These are phyloP conservation scores for Globisporangium lucens DNA, from an alignment of 352 stramenopile genomes.

Conservation along the genomic window DNA sequence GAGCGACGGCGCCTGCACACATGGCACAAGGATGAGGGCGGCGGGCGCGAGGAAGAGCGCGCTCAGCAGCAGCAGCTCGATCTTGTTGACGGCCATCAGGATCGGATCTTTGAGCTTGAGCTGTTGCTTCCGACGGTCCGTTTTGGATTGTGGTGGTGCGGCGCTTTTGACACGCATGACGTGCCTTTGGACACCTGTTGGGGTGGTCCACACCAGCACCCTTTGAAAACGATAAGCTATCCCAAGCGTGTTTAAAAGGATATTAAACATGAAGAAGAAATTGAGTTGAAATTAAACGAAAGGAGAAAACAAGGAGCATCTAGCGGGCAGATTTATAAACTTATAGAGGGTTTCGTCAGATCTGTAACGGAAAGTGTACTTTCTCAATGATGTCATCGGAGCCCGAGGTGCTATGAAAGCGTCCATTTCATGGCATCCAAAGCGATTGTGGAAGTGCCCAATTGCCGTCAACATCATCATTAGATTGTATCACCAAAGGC, in stretches of 20 bases:
- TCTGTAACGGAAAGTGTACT: not conserved
- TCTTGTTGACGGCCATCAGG: conserved; percentile 42
- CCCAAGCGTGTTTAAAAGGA: not conserved
- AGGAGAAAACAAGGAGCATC: not conserved
- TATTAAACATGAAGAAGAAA: not conserved
- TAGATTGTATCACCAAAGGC: not conserved
- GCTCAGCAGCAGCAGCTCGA: conserved; percentile 54
- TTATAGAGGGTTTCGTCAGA: not conserved
- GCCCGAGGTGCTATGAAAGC: not conserved
- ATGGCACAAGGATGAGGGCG: conserved; percentile 43
- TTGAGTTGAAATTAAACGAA: not conserved
- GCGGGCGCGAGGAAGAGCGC: conserved; percentile 47
- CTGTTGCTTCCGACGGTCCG: conserved; percentile 13
- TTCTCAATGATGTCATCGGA: conserved; percentile 6
- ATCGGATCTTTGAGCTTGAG: not conserved
- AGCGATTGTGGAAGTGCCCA: not conserved
- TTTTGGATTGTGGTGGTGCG: conserved; percentile 15
- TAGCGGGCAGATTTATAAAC: not conserved
- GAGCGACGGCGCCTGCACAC: conserved; percentile 30
- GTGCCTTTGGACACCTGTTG: not conserved
- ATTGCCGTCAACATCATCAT: not conserved
- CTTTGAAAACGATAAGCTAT: not conserved
- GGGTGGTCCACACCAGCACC: not conserved
- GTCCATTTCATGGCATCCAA: not conserved
- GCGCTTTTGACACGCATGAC: conserved; percentile 2